Conservation (phyloP, 257 asterid genomes). For the Ballota nigra region DNA sequence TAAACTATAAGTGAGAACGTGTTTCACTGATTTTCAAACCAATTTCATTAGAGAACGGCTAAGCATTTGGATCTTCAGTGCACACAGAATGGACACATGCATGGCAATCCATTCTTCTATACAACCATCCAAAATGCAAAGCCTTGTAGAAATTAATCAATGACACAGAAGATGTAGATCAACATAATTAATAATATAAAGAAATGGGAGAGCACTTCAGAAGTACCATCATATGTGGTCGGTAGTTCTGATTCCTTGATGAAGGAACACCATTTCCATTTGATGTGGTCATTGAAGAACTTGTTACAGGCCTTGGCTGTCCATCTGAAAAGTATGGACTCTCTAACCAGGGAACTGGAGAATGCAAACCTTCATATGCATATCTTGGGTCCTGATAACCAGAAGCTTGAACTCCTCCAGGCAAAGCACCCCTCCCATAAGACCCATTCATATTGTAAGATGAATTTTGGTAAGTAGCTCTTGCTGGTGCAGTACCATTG, state of each 20-base stretch:
- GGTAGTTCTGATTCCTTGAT: conserved; percentile 46
- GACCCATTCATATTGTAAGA: conserved; percentile 43
- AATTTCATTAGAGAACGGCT: not conserved
- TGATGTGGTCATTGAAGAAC: conserved; percentile 45
- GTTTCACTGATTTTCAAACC: not conserved
- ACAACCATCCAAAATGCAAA: conserved; percentile 1
- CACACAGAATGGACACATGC: not conserved
- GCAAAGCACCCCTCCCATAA: conserved; percentile 43
- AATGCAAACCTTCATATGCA: conserved; percentile 53
- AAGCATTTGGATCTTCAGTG: not conserved
- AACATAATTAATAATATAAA: not conserved
- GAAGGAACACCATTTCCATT: conserved; percentile 43
- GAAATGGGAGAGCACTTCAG: not conserved
- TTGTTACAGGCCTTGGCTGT: conserved; percentile 44
- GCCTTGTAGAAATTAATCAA: not conserved
- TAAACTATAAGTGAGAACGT: not conserved
- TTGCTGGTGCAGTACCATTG: conserved; percentile 32
- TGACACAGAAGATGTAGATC: not conserved
- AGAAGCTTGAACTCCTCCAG: conserved; percentile 53
- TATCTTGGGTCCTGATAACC: conserved; percentile 63
- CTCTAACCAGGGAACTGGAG: conserved; percentile 67
- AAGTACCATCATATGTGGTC: conserved; percentile 50
- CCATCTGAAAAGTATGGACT: conserved; percentile 54
- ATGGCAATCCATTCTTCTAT: not conserved
- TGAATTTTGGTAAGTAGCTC: conserved; percentile 38